Evolutionary conservation across 2,329 filamentous ascomycete species (phyloP).

Genomic region (Fusarium sp.): DNA sequence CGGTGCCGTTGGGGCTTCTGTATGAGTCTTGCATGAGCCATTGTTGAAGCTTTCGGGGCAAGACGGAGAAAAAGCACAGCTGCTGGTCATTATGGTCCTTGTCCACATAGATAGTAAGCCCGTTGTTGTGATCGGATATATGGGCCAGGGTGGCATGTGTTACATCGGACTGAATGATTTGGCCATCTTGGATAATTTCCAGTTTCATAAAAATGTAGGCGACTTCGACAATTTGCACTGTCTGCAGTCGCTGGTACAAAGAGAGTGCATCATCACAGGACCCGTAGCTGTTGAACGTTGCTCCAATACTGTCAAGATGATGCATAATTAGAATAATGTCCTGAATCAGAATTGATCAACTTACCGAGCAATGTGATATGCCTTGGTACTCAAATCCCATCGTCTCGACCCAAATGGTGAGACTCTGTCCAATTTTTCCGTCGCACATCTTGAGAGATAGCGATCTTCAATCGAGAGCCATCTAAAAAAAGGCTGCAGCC

Average conservation of each 20-base stretch:
- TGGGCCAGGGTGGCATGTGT: not conserved
- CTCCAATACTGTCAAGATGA: not conserved
- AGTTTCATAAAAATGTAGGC: not conserved
- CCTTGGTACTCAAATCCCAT: slow-evolving; percentile 12
- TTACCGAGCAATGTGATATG: slow-evolving; percentile 23
- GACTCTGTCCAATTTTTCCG: too few relatives aligned
- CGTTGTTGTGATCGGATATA: not conserved
- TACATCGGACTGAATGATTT: not conserved
- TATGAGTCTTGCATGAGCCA: slow-evolving; percentile 14
- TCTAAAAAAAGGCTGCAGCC: slow-evolving; percentile 2
- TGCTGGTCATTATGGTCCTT: not conserved
- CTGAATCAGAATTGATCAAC: not conserved
- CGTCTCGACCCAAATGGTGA: not conserved
- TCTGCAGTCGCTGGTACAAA: slow-evolving; percentile 15
- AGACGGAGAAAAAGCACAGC: slow-evolving; percentile 4
- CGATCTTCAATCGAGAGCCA: slow-evolving; percentile 17
- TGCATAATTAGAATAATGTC: not conserved
- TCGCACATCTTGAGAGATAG: slow-evolving; percentile 12
- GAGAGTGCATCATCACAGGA: not conserved
- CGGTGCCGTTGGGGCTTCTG: not conserved
- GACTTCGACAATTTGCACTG: slow-evolving; percentile 1
- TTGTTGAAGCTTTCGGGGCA: slow-evolving; percentile 11
- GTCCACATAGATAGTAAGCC: slow-evolving; percentile 12
- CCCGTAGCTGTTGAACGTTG: slow-evolving; percentile 15
- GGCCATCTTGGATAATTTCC: slow-evolving; percentile 4